These are phyloP conservation scores for Prosopis cineraria DNA, from an alignment of 306 rosid species.

Conservation along the genomic window DNA sequence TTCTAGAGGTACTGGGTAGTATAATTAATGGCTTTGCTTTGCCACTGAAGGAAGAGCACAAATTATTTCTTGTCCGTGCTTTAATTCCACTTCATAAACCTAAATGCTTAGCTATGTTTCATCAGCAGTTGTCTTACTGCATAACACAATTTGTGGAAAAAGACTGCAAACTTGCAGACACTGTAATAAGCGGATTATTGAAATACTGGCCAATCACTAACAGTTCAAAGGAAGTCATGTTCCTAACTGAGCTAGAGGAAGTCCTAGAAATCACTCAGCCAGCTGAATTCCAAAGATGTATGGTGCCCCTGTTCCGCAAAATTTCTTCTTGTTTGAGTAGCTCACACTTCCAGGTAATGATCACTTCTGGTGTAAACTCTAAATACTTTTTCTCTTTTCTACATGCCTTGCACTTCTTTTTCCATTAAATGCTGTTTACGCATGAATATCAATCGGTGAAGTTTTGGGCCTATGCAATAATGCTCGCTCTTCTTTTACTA, in stretches of 20 bases:
- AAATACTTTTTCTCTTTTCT: neutral
- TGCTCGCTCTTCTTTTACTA: neutral
- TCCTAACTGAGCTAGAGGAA: slow-evolving; percentile 82
- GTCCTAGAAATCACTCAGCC: slow-evolving; percentile 80
- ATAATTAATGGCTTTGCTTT: slow-evolving; percentile 37
- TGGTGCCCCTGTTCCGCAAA: slow-evolving; percentile 73
- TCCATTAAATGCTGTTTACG: neutral
- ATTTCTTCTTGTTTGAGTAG: slow-evolving; percentile 70
- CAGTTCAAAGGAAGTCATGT: slow-evolving; percentile 85
- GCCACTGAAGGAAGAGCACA: slow-evolving; percentile 22
- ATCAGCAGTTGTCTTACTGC: slow-evolving; percentile 78
- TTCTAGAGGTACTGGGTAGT: slow-evolving; percentile 11
- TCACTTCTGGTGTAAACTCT: neutral
- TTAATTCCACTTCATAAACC: slow-evolving; percentile 83
- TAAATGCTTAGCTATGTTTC: slow-evolving; percentile 73
- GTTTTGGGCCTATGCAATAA: neutral
- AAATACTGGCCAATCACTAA: slow-evolving; percentile 94
- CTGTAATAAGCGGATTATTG: slow-evolving; percentile 75
- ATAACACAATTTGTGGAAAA: slow-evolving; percentile 82
- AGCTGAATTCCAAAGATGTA: slow-evolving; percentile 84
- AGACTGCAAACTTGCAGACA: slow-evolving; percentile 88
- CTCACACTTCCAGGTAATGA: slow-evolving; percentile 77
- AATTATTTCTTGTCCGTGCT: slow-evolving; percentile 70
- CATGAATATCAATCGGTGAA: neutral
- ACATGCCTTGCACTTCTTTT: neutral